Evolutionary conservation across 2,329 filamentous ascomycete species (phyloP).

Genomic region (Aspergillus sp.): DNA sequence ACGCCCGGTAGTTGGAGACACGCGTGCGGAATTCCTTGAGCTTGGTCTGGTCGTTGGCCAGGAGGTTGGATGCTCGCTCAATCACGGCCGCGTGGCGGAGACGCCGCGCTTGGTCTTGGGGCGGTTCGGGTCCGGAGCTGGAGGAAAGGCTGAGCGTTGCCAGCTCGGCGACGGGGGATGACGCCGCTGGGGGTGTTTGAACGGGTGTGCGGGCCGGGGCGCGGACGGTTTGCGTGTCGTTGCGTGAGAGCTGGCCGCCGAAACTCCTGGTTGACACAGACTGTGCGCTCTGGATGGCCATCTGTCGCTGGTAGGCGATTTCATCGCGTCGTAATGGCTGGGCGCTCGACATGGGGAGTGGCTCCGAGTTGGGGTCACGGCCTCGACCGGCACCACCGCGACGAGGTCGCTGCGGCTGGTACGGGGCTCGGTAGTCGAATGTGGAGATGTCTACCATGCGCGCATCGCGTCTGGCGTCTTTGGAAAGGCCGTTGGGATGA

Average conservation of each 20-base stretch:
- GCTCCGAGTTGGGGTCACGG: slow-evolving; percentile 82
- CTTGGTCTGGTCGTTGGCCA: slow-evolving; percentile 74
- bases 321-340: slow-evolving; percentile 83
- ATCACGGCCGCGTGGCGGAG: slow-evolving; percentile 81
- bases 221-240: slow-evolving; percentile 46
- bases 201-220: slow-evolving; percentile 41
- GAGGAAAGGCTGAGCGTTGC: slow-evolving; percentile 51
- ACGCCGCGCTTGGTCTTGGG: slow-evolving; percentile 77
- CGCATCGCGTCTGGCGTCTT: slow-evolving; percentile 79
- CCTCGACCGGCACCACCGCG: slow-evolving; percentile 63
- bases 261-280: slow-evolving; percentile 78
- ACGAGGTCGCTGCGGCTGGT: slow-evolving; percentile 62
- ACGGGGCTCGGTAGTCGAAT: slow-evolving; percentile 76
- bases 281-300: slow-evolving; percentile 86
- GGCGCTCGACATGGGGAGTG: slow-evolving; percentile 71
- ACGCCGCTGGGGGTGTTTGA: slow-evolving; percentile 20
- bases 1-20: slow-evolving; percentile 75
- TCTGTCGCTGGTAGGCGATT: slow-evolving; percentile 84
- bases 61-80: slow-evolving; percentile 77
- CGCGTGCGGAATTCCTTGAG: slow-evolving; percentile 73
- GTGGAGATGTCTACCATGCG: slow-evolving; percentile 81
- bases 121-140: slow-evolving; percentile 52
- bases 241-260: slow-evolving; percentile 74
- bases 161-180: slow-evolving; percentile 42
- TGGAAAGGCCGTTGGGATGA: slow-evolving; percentile 77